phyloP scores from a whole-genome alignment of 2,329 filamentous ascomycete species.

The Aspergillus bombycis region DNA sequence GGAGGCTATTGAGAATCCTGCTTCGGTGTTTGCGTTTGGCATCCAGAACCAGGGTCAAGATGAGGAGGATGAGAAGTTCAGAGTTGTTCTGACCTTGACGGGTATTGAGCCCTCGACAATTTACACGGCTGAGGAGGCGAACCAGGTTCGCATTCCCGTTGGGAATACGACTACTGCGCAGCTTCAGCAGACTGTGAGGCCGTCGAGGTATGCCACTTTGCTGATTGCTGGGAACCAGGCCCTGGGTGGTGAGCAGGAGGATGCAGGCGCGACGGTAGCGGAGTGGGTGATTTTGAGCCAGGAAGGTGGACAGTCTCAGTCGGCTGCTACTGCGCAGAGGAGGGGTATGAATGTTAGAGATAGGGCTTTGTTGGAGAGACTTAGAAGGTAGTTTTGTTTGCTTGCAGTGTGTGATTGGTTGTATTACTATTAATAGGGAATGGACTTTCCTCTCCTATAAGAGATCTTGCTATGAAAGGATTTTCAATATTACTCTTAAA shows the following conservation, averaged over 20 bases:
- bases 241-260: constrained; percentile 35
- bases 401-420: neutral
- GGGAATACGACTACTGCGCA: constrained; percentile 49
- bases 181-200: constrained; percentile 35
- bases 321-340: neutral
- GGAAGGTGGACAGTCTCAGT: neutral
- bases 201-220: constrained; percentile 47
- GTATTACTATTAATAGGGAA: neutral
- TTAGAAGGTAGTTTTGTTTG: neutral
- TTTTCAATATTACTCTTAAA: too few species aligned
- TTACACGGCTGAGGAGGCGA: constrained; percentile 38
- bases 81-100: constrained; percentile 28
- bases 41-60: constrained; percentile 12
- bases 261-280: constrained; percentile 50
- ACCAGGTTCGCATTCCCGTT: constrained; percentile 39
- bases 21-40: neutral
- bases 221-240: constrained; percentile 49
- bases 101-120: constrained; percentile 42
- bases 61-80: constrained; percentile 16
- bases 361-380: constrained; percentile 12
- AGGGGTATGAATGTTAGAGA: constrained; percentile 10
- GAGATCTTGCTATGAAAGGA: too few species aligned
- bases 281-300: constrained; percentile 50
- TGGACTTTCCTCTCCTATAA: neutral
- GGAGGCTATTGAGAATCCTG: constrained; percentile 33